These are phyloP conservation scores for Backusella tuberculispora DNA, from an alignment of 192 early-diverging fungal genomes.

Conservation along the genomic window DNA sequence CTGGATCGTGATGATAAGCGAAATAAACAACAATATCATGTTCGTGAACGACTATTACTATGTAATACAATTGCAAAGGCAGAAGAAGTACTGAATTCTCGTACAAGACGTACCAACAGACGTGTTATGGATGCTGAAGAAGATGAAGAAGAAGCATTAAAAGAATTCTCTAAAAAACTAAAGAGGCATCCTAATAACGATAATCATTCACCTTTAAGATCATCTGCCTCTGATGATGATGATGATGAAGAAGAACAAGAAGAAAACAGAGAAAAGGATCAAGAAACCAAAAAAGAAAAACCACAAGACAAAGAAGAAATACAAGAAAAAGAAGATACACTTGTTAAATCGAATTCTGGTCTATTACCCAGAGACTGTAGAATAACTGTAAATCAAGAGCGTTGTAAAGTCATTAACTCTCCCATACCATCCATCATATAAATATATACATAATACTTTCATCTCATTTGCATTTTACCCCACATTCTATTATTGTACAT, in stretches of 20 bases:
- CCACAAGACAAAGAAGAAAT: neutral
- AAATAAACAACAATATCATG: constrained; percentile 21
- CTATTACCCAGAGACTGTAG: constrained; percentile 10
- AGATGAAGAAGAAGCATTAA: constrained; percentile 12
- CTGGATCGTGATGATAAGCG: constrained; percentile 36
- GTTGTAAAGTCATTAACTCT: neutral
- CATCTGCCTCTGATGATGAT: constrained; percentile 1
- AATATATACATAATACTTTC: neutral
- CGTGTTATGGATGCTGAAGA: constrained; percentile 38
- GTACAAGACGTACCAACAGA: constrained; percentile 34
- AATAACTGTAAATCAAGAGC: constrained; percentile 8
- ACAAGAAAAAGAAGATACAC: neutral
- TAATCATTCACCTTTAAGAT: constrained; percentile 15
- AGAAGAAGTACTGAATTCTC: constrained; percentile 30
- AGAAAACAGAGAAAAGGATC: neutral
- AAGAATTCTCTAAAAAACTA: constrained; percentile 4
- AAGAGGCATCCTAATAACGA: neutral
- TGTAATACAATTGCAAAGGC: constrained; percentile 28
- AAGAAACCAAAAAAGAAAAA: neutral
- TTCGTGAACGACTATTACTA: constrained; percentile 29
- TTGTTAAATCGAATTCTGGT: neutral
- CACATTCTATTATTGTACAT: constrained; percentile 11
- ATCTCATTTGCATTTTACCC: constrained; percentile 14
- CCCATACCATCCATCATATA: constrained; percentile 9
- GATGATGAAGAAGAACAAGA: neutral